Evolutionary conservation across 2,329 filamentous ascomycete genomes (phyloP).

Genomic region (Karstenula rhodostoma): DNA sequence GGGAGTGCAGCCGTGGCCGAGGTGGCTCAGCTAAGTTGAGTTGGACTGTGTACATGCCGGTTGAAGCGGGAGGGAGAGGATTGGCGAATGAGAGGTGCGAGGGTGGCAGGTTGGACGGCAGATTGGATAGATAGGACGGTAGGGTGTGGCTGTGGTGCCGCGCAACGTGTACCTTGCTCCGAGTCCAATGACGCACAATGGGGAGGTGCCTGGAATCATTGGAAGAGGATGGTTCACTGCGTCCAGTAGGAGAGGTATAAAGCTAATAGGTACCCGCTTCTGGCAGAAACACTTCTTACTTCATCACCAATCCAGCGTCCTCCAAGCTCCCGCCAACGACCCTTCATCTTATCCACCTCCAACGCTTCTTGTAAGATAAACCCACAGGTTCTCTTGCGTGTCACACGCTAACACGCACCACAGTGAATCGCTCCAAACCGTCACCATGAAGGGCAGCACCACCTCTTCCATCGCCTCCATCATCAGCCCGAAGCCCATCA

Average conservation of each 20-base stretch:
- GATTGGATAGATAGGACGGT: neutral
- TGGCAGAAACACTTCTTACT: neutral
- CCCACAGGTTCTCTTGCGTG: neutral
- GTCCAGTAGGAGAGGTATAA: neutral
- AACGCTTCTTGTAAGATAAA: neutral
- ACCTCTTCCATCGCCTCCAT: slow-evolving; percentile 47
- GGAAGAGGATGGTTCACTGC: neutral
- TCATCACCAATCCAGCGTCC: neutral
- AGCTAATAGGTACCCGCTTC: neutral
- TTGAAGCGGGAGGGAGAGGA: neutral
- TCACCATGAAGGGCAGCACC: slow-evolving; percentile 44
- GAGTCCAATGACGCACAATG: neutral
- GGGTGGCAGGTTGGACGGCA: slow-evolving; percentile 11
- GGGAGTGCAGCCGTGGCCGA: neutral
- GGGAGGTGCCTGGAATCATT: neutral
- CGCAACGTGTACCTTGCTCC: neutral
- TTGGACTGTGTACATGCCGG: neutral
- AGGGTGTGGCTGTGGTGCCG: neutral
- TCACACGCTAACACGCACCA: neutral
- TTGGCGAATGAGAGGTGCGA: neutral
- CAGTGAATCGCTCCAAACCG: neutral
- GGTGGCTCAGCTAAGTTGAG: slow-evolving; percentile 4
- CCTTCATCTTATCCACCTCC: no score
- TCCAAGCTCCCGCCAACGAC: neutral
- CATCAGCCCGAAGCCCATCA: slow-evolving; percentile 47